Evolutionary conservation across 1,284 basidiomycete genomes (phyloP).

Genomic region (Pseudozyma sp.): DNA sequence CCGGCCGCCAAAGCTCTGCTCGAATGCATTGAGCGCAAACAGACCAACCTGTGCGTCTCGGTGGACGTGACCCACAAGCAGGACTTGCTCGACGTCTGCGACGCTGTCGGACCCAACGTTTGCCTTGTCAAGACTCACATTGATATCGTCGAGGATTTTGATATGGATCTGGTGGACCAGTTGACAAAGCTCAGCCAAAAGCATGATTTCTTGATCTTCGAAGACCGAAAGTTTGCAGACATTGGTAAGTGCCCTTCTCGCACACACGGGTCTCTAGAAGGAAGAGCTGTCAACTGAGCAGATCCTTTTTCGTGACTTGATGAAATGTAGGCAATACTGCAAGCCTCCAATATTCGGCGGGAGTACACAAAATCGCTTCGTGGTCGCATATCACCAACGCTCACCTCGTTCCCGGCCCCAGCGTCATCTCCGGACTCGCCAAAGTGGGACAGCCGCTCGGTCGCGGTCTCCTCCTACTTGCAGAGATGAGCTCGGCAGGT

Average conservation of each 20-base stretch:
- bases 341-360: conserved; percentile 90
- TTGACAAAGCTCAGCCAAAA: conserved; percentile 80
- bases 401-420: conserved; percentile 90
- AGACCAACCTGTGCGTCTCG: conserved; percentile 91
- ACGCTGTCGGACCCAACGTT: conserved; percentile 86
- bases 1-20: conserved; percentile 72
- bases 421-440: conserved; percentile 87
- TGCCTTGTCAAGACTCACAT: conserved; percentile 99
- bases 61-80: conserved; percentile 89
- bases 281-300: neutral
- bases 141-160: conserved; percentile 94
- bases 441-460: conserved; percentile 85
- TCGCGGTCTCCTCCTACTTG: conserved; percentile 88
- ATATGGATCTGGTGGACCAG: conserved; percentile 77
- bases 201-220: conserved; percentile 96
- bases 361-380: conserved; percentile 90
- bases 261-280: neutral
- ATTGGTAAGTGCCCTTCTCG: conserved; percentile 76
- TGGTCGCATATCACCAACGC: conserved; percentile 99
- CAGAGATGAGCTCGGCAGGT: conserved; percentile 95
- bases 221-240: conserved; percentile 99
- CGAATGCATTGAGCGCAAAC: conserved; percentile 85
- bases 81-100: conserved; percentile 86
- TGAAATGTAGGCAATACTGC: conserved; percentile 87
- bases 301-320: neutral